Evolutionary conservation across 169 alveolate genomes (phyloP), one percentile per base, ranked within the genome.

Genomic region (Cryptosporidium felis): DNA sequence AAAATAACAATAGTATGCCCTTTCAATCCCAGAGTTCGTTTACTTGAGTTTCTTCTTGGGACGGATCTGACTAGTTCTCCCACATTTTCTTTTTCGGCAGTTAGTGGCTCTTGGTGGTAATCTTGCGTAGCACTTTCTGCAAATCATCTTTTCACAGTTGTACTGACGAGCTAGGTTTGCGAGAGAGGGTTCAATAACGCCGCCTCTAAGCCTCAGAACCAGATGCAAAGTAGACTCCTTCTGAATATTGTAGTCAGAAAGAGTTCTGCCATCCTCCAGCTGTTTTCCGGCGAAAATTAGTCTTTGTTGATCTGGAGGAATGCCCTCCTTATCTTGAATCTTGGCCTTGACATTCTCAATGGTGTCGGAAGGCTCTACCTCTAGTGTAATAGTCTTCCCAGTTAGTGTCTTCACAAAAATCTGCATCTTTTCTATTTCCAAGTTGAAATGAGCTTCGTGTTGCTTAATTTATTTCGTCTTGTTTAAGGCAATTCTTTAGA

Each of bases 11-110:
- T 10, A 14, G 14, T 9, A 34, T 30, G 26, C 30, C 16, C n/a
- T 44, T 44, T n/a, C 51, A n/a, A n/a, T n/a, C n/a, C n/a, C n/a
- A n/a, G n/a, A n/a, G n/a, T 42, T 89, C 90, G 88, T 66, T 93
- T 92, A 74, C 96, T 96, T 97, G 81, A 97, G 96, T 97, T 98
- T 98, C 98, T 98, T 98, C 99, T 98, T 98, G 88, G 99, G 98
- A 89, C 99, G 94, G 92, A 98, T 94, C 92, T 98, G 97, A 92
- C 96, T 95, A 93, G 98, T 94, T 93, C 98, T 98, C 41, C 99
- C 99, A 92, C 99, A 98, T 96, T 97, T 97, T 95, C 98, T 97
- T 96, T 98, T 98, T 89, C 99, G 97, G 97, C 99, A 98, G 95
- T 98, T 98, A 88, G 97, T 96, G 44, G 99, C 99, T 66, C 98